phyloP scores from a whole-genome alignment of 1,139 yeast species.

The Debaryomyces sp. region DNA sequence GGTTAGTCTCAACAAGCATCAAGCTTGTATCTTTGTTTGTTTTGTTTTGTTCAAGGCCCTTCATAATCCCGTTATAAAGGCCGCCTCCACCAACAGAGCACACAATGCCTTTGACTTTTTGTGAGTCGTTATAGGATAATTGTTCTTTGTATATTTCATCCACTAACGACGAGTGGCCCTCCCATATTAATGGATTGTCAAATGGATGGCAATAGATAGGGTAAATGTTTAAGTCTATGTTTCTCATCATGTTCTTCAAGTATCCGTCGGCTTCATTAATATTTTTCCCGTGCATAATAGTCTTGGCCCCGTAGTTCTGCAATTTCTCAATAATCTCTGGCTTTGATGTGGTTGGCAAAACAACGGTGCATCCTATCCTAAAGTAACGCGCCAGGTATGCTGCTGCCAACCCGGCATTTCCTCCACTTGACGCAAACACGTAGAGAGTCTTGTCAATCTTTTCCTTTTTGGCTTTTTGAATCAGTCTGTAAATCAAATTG shows the following conservation, averaged over 20 bases:
- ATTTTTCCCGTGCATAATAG: conserved; percentile 33
- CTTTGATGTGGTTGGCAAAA: conserved; percentile 34
- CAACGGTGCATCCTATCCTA: conserved; percentile 40
- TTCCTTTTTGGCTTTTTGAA: conserved; percentile 21
- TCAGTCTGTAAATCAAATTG: conserved; percentile 27
- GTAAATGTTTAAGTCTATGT: conserved; percentile 17
- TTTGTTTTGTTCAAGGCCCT: conserved; percentile 29
- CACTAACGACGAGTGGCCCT: conserved; percentile 40
- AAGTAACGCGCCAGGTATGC: conserved; percentile 37
- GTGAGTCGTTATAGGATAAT: conserved; percentile 17
- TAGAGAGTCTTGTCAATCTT: conserved; percentile 22
- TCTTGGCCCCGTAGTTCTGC: conserved; percentile 29
- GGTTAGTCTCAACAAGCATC: conserved; percentile 39
- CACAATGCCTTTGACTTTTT: conserved; percentile 35
- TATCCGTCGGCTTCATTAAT: conserved; percentile 42
- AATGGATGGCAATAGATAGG: conserved; percentile 47
- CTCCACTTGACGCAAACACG: conserved; percentile 47
- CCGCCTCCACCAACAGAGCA: conserved; percentile 52
- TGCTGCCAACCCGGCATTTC: conserved; percentile 51
- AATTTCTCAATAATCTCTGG: conserved; percentile 28
- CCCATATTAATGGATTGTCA: conserved; percentile 41
- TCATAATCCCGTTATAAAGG: conserved; percentile 39
- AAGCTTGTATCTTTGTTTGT: conserved; percentile 24
- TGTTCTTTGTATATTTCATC: conserved; percentile 32
- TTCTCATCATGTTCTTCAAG: conserved; percentile 25